These are phyloP conservation scores for Boletus rubroflammeus DNA, from an alignment of 768 basidiomycete species.

Conservation along the genomic window DNA sequence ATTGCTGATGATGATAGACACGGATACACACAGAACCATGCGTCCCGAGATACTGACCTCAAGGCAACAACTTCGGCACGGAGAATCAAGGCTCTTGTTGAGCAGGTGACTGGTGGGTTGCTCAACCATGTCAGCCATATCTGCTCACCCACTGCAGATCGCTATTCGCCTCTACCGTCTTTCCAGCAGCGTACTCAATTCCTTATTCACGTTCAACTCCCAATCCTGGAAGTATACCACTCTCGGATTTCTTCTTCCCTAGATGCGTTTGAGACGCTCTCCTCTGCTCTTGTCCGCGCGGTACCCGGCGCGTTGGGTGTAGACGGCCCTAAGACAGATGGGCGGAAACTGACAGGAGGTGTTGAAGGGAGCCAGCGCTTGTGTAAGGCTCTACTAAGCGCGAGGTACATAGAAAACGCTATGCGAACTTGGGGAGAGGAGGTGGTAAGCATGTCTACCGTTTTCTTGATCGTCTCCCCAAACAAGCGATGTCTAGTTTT, in stretches of 20 bases:
- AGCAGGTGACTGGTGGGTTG: constrained; percentile 81
- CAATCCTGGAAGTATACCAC: constrained; percentile 75
- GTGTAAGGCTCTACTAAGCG: constrained; percentile 82
- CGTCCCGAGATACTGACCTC: constrained; percentile 35
- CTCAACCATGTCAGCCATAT: background rate
- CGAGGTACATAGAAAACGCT: constrained; percentile 63
- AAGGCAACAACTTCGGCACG: constrained; percentile 82
- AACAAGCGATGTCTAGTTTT: constrained; percentile 56
- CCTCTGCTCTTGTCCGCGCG: constrained; percentile 81
- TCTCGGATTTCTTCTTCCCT: constrained; percentile 76
- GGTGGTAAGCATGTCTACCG: constrained; percentile 48
- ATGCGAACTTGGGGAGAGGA: constrained; percentile 90
- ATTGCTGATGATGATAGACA: constrained; percentile 64
- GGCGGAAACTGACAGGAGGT: constrained; percentile 71
- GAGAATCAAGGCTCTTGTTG: constrained; percentile 77
- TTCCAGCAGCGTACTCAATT: constrained; percentile 78
- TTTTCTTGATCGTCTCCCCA: background rate
- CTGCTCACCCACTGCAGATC: constrained; percentile 48
- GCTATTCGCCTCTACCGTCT: constrained; percentile 84
- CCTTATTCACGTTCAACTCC: constrained; percentile 80
- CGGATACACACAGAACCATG: constrained; percentile 33
- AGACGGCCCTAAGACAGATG: constrained; percentile 41
- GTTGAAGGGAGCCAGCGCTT: constrained; percentile 79
- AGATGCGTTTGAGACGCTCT: constrained; percentile 91
- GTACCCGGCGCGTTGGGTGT: constrained; percentile 88